Base-by-base conservation (phyloP, 805 yeast species). In the Blastobotrys attinorum region DNA sequence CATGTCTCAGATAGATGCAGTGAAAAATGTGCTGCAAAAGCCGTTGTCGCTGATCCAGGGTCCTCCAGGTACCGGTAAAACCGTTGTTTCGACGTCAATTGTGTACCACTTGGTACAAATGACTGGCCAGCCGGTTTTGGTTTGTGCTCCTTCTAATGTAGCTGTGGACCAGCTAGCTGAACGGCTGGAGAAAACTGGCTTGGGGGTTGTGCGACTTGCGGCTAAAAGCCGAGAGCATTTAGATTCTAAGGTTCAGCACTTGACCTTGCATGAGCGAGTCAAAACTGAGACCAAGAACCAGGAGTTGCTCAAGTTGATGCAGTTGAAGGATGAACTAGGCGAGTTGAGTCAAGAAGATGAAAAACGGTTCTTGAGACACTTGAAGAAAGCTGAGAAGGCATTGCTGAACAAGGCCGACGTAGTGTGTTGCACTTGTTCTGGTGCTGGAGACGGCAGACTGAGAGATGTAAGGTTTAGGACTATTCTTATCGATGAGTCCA, bases 61-160 rank as follows among this genome's bases (percentile, higher is more conserved):
- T 15, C 97, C 97, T 7, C 97, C 97, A 3, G 95, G 95, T 50
- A 89, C 97, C 0, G 97, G 97, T 60, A 89, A 89, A 59, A 89
- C 97, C 0, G 94, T 86, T 13, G 88, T 96, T 0, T 86, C 96
- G 0, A 90, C 96, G 1, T 81, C 95, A 0, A 84, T 89, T 46
- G 76, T 88, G 23, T 81, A 84, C 53, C 95, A 86, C 55, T 65
- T 87, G 43, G 70, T 79, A 2, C 75, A 77, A 46, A 57, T 79
- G 47, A 76, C 75, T 53, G 75, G 75, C 44, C 79, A 76, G 39
- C 75, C 76, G 48, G 77, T 88, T 6, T 69, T 89, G 33, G 96
- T 88, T 2, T 86, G 96, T 69, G 96, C 97, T 2, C 96, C 97
- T 18, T 88, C 96, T 17, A 89, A 89, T 62, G 90, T 89, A 40